A percentile compares a stretch with the other conserved stretches of the same genome.
Evolutionary conservation across 192 early-diverging fungal species (phyloP).

Genomic region (Obelidium mucronatum): DNA sequence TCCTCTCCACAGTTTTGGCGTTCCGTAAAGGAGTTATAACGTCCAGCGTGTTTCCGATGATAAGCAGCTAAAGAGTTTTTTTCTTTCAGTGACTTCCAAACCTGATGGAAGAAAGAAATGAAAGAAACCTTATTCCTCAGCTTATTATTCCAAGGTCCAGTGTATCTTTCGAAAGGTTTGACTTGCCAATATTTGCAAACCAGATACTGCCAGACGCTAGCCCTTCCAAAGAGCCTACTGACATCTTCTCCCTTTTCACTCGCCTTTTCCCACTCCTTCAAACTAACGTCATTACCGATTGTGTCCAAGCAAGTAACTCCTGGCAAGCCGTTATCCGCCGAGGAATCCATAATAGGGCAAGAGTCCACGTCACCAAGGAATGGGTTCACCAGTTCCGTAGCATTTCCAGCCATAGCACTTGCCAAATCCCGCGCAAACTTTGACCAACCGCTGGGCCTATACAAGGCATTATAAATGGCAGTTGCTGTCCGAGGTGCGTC

Average conservation of each 20-base stretch:
- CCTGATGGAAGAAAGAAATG: too few species aligned
- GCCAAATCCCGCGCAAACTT: constrained; percentile 17
- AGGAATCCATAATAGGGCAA: constrained; percentile 9
- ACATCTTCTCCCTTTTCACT: too few species aligned
- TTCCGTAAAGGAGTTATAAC: constrained; percentile 52
- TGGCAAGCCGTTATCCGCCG: background rate
- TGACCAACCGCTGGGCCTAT: constrained; percentile 34
- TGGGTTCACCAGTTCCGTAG: background rate
- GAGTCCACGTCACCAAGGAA: background rate
- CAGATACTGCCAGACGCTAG: background rate
- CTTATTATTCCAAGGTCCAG: constrained; percentile 54
- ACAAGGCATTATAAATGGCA: constrained; percentile 12
- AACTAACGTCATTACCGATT: background rate
- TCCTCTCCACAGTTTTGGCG: constrained; percentile 26
- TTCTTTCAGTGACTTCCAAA: too few species aligned
- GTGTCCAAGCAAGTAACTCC: constrained; percentile 16
- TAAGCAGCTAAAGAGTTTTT: too few species aligned
- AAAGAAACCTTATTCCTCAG: constrained; percentile 44
- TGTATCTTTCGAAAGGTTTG: constrained; percentile 43
- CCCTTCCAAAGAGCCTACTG: background rate
- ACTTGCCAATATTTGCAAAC: constrained; percentile 43
- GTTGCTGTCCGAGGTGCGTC: background rate
- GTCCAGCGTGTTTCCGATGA: constrained; percentile 51
- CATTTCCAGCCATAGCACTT: constrained; percentile 20
- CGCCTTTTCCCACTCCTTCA: constrained; percentile 15